Evolutionary conservation across 176 grass and related monocot genomes (phyloP), one percentile per base, ranked within the genome.

Genomic region (Chloris gayana): DNA sequence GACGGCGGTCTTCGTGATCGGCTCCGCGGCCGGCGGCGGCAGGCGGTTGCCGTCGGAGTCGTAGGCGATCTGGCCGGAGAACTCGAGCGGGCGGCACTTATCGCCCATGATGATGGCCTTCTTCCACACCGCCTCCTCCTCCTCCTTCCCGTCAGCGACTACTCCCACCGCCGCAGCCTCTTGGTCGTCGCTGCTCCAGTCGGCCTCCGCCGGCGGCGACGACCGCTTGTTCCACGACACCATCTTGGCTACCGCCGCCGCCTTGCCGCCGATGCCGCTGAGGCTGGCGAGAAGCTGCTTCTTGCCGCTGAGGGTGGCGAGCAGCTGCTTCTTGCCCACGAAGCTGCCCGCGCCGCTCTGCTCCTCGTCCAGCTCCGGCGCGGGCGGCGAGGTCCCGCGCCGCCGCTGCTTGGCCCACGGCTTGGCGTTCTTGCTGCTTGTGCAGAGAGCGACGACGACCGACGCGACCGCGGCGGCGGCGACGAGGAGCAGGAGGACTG

Each of bases 21-120:
- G 6, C 3, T n/a, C 32, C 17, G 18, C 44, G 18, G 47, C 50
- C 50, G 64, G 60, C 1, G 62, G 72, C 22, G 21, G 56, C 59
- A 93, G 59, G 46, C 50, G 60, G 49, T 83, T 76, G 14, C 91
- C 91, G 49, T 84, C 76, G 14, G 34, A 62, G 46, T 89, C 91
- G 35, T 78, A 70, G 38, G 64, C 53, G 59, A 93, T 89, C 12
- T 58, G 57, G 12, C 87, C 87, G 44, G 91, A 89, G 81, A 89
- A 89, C 30, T 84, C 4, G 34, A 84, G 65, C 60, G 91, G 91
- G 27, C 84, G 80, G 76, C 91, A 93, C 87, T 87, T 93, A 22
- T 87, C 91, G 1, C 91, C 91, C 91, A 89, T 82, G 32, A 93
- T 83, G 71, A 93, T 93, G 38, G 87, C 56, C 84, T 83, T 83